Conservation (phyloP, 108 stramenopile genomes). For the Seminavis robusta region DNA sequence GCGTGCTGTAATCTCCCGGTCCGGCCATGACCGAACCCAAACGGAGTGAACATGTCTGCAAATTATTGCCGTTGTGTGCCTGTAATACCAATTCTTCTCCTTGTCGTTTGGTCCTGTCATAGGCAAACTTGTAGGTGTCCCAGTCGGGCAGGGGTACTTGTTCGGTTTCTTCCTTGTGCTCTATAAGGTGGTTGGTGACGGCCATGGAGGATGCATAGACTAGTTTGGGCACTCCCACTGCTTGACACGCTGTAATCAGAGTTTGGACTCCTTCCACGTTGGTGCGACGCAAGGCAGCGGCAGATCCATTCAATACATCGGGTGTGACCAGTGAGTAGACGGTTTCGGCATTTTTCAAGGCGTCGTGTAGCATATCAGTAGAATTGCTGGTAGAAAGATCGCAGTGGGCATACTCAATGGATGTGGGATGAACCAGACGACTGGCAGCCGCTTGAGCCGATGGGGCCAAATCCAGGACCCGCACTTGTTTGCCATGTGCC, state of each 20-base stretch:
- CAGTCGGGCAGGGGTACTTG: conserved; percentile 1
- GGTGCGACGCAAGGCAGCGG: background rate
- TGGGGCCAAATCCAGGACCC: conserved; percentile 4
- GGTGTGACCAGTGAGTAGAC: conserved; percentile 13
- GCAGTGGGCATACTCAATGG: background rate
- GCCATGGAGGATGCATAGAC: conserved; percentile 8
- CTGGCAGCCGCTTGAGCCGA: no score
- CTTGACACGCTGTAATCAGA: conserved; percentile 3
- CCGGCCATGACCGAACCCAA: conserved; percentile 9
- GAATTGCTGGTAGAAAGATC: no score
- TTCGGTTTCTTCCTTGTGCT: conserved; percentile 7
- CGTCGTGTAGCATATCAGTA: background rate
- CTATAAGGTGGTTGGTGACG: conserved; percentile 7
- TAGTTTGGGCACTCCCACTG: conserved; percentile 8
- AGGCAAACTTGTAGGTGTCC: conserved; percentile 4
- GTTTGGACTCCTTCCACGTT: conserved; percentile 2
- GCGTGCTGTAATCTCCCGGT: conserved; percentile 1
- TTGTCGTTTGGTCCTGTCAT: conserved; percentile 9
- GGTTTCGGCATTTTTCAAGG: conserved; percentile 7
- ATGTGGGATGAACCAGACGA: no score
- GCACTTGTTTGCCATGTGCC: conserved; percentile 3
- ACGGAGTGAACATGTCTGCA: conserved; percentile 4
- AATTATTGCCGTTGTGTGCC: background rate
- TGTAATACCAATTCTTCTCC: conserved; percentile 9
- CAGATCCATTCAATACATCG: conserved; percentile 2